Evolutionary conservation across 2,329 filamentous ascomycete genomes (phyloP), one percentile per base, ranked within the genome.

Genomic region (Incumbomyces delicatus): DNA sequence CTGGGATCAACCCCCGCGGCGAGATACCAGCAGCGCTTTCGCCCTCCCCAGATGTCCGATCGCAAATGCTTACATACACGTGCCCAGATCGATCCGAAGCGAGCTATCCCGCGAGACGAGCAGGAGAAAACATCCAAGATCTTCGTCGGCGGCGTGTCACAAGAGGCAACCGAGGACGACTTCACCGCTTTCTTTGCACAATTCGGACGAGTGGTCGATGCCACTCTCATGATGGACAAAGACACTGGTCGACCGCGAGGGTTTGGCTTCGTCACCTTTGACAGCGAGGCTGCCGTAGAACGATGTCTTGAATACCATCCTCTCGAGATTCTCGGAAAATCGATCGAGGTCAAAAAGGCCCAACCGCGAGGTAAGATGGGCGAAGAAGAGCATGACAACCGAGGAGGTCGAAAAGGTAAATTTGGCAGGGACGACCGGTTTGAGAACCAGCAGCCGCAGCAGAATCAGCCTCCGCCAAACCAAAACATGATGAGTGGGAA

Each of bases 151-250:
- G 92, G 92, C 60, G 92, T 98, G 47, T 94, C 87, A 65, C 92
- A 96, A 68, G 92, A 98, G 60, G 92, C 90, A 0, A 95, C 87
- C 1, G 92, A 98, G 60, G 83, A 89, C 52, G 88, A 96, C 63
- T 98, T 98, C 65, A 88, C 87, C 61, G 83, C 92, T 50, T 98
- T 95, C 68, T 98, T 98, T 69, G 87, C 85, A 60, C 87, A 95
- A 61, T 98, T 96, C 59, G 92, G 92, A 22, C 83, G 90, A 51
- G 92, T 98, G 16, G 83, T 98, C 33, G 92, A 98, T 67, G 92
- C 92, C 1, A 98, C 92, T 0, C 79, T 98, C 2, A 98, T 98
- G 92, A 98, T 98, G 81, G 92, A 98, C 65, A 98, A 98, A 68
- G 92, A 98, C 65, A 98, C 92, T 1, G 92, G 92, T n/a, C 80